Base-by-base conservation (phyloP, 1,139 yeast species). In the Eremothecium cymbalariae region DNA sequence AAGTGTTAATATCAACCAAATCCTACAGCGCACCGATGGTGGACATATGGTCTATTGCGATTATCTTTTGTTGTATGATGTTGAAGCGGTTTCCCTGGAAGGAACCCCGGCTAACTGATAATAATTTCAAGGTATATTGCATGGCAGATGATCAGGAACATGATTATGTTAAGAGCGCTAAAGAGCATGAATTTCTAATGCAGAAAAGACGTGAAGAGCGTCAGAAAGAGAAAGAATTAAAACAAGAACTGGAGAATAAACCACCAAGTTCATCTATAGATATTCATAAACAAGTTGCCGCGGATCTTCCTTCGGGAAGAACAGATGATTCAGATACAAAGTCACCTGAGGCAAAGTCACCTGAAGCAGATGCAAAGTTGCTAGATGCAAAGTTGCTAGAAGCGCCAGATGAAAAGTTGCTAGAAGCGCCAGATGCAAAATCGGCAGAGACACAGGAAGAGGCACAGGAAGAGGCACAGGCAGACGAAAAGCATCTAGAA, bases 71-170 rank as follows among this genome's bases (percentile, higher is more conserved):
- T 62, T 90, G 98, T 62, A 86, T 88, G 95, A 77, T 90, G 37
- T 65, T 90, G 47, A 81, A 90, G 50, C 70, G 95, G 51, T 90
- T 90, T 63, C 98, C 98, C 1, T 93, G 98, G 98, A 90, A 88
- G 55, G 85, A 84, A 5, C 98, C 98, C 6, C 76, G 77, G 51
- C 66, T 74, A 18, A 72, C 81, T n/a, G 99, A 93, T 60, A 80
- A 80, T 43, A 83, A 95, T 42, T 93, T 79, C 63, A 74, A 74
- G 58, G 63, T 79, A 63, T 68, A 50, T 55, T 67, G 52, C 59
- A 59, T 61, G 63, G 66, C 49, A 2, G 68, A 65, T 48, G 68
- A 64, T 38, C 46, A 51, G 14, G 62, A 59, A 12, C 68, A 64
- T 40, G 68, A 64, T 43, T 64, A 71, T 49, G 57, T 48, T 2